Base-by-base conservation (phyloP, 2,329 filamentous ascomycete genomes). In the Fusarium aywerte region DNA sequence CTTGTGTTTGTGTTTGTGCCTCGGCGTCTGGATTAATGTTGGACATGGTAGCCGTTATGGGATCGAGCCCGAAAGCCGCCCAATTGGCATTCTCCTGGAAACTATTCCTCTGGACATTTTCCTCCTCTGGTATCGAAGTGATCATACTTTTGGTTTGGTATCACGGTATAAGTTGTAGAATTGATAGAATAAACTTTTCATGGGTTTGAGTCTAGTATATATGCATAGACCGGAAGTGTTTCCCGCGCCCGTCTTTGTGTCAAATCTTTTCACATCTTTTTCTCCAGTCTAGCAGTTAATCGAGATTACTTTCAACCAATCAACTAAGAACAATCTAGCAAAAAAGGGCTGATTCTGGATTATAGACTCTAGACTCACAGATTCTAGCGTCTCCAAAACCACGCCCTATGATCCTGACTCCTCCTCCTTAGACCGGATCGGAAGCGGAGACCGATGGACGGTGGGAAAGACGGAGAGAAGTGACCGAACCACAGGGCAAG, bases 61-160 rank as follows among this genome's bases (percentile, higher is more conserved):
- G 58, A 47, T 70, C 65, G 16, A 68, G 60, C 10, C 65, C 69
- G n/a, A 44, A 58, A 32, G 65, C 58, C 7, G 61, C 65, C 51
- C 55, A 65, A 16, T 53, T 56, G 21, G 35, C 33, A 27, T 52
- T 61, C 15, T 66, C 60, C 16, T 51, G 60, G 10, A 32, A 21
- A 32, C 45, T 23, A 4, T 40, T 36, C 16, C 23, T 36, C 27
- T 32, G 36, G 5, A 12, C 6, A 29, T 38, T 50, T 23, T 52
- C 48, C 8, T 54, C 51, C 4, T 38, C 43, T 1, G 20, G n/a
- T 15, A 15, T 31, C 12, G 48, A 36, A 16, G 18, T 32, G 20
- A 47, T 29, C 65, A 66, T 68, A 8, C 23, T 39, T 31, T 27
- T 1, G n/a, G 27, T 21, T 13, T 20, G n/a, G 13, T 16, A 6